Conservation (phyloP, 2,329 filamentous ascomycete species). For the Chaetoscypha palmicola region DNA sequence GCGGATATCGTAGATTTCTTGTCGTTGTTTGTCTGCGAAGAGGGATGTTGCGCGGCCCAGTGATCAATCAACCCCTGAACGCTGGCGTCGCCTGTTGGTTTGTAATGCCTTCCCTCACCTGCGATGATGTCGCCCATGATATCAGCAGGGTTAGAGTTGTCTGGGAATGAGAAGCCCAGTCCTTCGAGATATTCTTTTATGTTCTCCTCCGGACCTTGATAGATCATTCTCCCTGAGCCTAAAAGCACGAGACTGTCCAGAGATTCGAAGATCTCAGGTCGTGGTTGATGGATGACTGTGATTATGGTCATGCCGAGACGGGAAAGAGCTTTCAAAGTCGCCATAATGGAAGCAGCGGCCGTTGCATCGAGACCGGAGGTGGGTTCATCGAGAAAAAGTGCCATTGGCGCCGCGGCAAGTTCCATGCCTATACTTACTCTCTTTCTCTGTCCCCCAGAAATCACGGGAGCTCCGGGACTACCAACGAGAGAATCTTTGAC, state of each 20-base stretch:
- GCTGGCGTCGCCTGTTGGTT: constrained; percentile 38
- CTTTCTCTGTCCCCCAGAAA: constrained; percentile 55
- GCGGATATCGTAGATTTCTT: constrained; percentile 28
- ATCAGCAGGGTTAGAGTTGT: constrained; percentile 47
- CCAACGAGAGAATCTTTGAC: constrained; percentile 42
- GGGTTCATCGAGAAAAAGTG: constrained; percentile 56
- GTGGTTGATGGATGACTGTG: constrained; percentile 50
- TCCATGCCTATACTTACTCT: constrained; percentile 57
- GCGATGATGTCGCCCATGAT: constrained; percentile 56
- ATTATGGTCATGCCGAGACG: constrained; percentile 46
- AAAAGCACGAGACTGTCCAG: constrained; percentile 60
- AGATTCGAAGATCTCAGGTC: constrained; percentile 46
- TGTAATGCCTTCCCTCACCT: constrained; percentile 47
- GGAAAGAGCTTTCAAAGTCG: constrained; percentile 55
- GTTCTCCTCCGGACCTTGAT: constrained; percentile 40
- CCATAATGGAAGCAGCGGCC: constrained; percentile 55
- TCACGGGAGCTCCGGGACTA: constrained; percentile 53
- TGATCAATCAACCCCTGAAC: constrained; percentile 43
- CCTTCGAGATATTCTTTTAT: constrained; percentile 44
- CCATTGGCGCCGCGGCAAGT: constrained; percentile 48
- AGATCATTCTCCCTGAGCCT: constrained; percentile 49
- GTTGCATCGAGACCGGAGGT: constrained; percentile 56
- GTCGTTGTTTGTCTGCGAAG: constrained; percentile 25
- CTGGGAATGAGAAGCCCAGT: constrained; percentile 45
- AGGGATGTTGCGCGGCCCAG: constrained; percentile 34